Evolutionary conservation across 2,329 filamentous ascomycete species (phyloP).

Genomic region (Aspergillus felis): DNA sequence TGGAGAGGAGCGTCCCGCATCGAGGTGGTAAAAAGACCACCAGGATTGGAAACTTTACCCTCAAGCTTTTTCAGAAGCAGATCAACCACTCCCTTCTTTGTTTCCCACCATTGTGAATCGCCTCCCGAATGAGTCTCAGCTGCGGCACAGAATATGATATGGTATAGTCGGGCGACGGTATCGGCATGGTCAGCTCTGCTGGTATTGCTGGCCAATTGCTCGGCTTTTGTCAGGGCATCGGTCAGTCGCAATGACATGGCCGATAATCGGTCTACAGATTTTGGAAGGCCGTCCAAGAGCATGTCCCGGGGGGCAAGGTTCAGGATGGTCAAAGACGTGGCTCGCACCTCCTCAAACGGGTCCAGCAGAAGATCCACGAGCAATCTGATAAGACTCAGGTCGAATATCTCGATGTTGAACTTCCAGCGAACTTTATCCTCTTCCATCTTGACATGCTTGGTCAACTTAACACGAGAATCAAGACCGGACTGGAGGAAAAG

Average conservation of each 20-base stretch:
- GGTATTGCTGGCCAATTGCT: conserved; percentile 50
- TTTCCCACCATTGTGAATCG: conserved; percentile 27
- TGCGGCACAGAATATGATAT: conserved; percentile 62
- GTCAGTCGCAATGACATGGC: conserved; percentile 24
- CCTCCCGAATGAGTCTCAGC: conserved; percentile 26
- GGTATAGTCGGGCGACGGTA: conserved; percentile 74
- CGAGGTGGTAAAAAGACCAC: conserved; percentile 62
- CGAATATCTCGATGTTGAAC: conserved; percentile 44
- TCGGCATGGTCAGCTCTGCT: conserved; percentile 90
- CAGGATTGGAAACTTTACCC: conserved; percentile 59
- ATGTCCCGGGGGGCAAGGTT: conserved; percentile 32
- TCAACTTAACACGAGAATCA: conserved; percentile 46
- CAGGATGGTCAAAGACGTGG: conserved; percentile 46
- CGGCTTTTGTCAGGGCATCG: conserved; percentile 31
- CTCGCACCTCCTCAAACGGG: conserved; percentile 87
- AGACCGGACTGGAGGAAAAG: conserved; percentile 66
- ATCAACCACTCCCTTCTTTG: conserved; percentile 51
- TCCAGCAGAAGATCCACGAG: conserved; percentile 79
- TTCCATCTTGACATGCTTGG: conserved; percentile 45
- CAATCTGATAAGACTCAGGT: conserved; percentile 43
- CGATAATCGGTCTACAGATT: conserved; percentile 14
- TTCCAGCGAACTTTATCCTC: conserved; percentile 49
- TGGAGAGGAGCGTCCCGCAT: conserved; percentile 65
- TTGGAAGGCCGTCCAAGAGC: conserved; percentile 15
- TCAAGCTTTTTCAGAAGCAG: conserved; percentile 61